Conservation (phyloP, 371 early-diverging fungal species). For the Mucor saturninus region DNA sequence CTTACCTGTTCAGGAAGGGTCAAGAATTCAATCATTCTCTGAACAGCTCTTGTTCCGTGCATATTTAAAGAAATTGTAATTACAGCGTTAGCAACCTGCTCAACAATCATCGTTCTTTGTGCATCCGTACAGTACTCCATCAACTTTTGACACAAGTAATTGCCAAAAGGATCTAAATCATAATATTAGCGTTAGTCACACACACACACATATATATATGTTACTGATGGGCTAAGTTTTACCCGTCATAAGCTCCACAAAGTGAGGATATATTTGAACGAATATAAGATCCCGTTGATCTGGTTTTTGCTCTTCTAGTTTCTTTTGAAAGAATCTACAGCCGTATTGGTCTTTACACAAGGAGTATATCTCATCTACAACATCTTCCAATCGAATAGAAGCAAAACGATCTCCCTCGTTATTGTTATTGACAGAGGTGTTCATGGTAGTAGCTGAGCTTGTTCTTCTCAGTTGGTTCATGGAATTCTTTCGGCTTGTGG, state of each 20-base stretch:
- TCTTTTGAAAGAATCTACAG: conserved; percentile 86
- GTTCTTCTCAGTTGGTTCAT: conserved; percentile 23
- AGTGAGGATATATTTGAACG: conserved; percentile 73
- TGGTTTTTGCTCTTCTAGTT: conserved; percentile 78
- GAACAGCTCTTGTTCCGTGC: conserved; percentile 97
- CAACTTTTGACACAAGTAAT: conserved; percentile 90
- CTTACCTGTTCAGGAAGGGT: conserved; percentile 63
- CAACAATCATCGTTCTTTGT: conserved; percentile 77
- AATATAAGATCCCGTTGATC: conserved; percentile 71
- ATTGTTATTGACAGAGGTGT: conserved; percentile 4
- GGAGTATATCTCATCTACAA: conserved; percentile 73
- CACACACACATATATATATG: not conserved
- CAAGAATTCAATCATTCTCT: conserved; percentile 91
- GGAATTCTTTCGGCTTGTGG: conserved; percentile 27
- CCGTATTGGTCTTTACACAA: conserved; percentile 93
- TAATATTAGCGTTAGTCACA: not conserved
- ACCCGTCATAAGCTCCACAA: conserved; percentile 86
- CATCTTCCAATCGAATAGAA: conserved; percentile 66
- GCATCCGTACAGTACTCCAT: conserved; percentile 79
- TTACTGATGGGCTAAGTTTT: not conserved
- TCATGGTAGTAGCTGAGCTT: conserved; percentile 7
- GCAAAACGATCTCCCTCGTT: conserved; percentile 63
- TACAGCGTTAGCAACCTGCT: conserved; percentile 74
- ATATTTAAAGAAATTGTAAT: conserved; percentile 88
- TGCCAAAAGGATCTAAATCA: conserved; percentile 85